Conservation (phyloP, 2,329 filamentous ascomycete species). For the Fusarium sororula region DNA sequence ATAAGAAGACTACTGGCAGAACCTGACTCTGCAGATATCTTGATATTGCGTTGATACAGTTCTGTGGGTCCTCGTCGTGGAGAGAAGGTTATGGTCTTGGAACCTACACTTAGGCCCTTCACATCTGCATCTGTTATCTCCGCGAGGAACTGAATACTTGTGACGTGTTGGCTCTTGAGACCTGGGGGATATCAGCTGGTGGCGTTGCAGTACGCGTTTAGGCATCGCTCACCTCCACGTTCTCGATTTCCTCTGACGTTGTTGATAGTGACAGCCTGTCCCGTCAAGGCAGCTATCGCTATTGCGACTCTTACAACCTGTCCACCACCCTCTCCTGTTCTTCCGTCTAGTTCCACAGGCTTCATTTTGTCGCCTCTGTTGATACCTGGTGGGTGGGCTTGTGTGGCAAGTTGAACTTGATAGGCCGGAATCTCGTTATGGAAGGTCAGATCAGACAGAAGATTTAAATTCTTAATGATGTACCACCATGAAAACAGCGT, state of each 20-base stretch:
- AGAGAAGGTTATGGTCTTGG: conserved; percentile 58
- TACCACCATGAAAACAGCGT: conserved; percentile 2
- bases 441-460: not conserved
- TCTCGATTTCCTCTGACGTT: conserved; percentile 65
- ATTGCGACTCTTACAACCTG: conserved; percentile 68
- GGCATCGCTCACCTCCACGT: conserved; percentile 42
- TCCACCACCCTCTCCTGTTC: conserved; percentile 69
- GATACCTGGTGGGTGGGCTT: not conserved
- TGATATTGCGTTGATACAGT: conserved; percentile 55
- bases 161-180: conserved; percentile 68
- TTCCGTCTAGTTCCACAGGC: conserved; percentile 62
- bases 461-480: not conserved
- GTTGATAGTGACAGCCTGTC: conserved; percentile 61
- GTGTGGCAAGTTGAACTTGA: conserved; percentile 15
- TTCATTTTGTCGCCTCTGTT: conserved; percentile 38
- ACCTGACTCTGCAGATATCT: conserved; percentile 58
- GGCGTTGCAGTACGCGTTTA: not conserved
- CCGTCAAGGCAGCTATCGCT: conserved; percentile 64
- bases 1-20: conserved; percentile 66
- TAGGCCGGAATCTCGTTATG: not conserved
- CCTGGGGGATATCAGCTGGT: conserved; percentile 50
- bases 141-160: conserved; percentile 64
- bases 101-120: conserved; percentile 61
- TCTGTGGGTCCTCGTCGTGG: conserved; percentile 53
- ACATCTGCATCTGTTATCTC: conserved; percentile 61